Conservation (phyloP, 2,329 filamentous ascomycete species). For the Hymenoscyphus occultus region DNA sequence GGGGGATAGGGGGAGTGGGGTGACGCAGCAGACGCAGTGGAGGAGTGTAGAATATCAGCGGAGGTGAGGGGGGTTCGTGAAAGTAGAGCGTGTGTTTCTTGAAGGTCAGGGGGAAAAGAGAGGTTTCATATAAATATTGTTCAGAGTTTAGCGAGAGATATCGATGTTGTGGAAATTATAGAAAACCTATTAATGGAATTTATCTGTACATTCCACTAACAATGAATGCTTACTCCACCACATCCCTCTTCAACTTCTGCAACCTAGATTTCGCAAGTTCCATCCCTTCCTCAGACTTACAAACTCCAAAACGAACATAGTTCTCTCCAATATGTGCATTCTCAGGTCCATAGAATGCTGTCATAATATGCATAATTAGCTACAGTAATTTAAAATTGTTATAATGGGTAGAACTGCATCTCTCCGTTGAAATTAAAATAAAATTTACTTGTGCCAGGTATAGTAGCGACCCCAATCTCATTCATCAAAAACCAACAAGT, state of each 20-base stretch:
- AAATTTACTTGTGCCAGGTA: not conserved
- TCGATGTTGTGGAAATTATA: too few species aligned
- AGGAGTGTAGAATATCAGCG: too few species aligned
- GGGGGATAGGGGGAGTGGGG: not conserved
- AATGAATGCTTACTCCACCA: not conserved
- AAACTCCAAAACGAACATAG: not conserved
- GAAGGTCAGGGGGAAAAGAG: too few species aligned
- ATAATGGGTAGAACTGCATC: too few species aligned
- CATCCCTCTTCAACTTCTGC: not conserved
- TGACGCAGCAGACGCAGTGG: not conserved
- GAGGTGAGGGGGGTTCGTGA: too few species aligned
- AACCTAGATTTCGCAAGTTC: not conserved
- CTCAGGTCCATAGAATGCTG: not conserved
- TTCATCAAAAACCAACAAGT: slow-evolving; percentile 11
- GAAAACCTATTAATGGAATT: too few species aligned
- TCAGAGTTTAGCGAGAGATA: too few species aligned
- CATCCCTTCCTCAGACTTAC: not conserved
- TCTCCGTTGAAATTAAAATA: too few species aligned
- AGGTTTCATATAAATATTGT: too few species aligned
- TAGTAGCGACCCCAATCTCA: slow-evolving; percentile 7
- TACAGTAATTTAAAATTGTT: not conserved
- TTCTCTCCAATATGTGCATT: not conserved
- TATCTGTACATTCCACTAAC: too few species aligned
- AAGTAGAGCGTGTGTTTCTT: too few species aligned
- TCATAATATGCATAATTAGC: too few species aligned